A percentile compares a stretch with the other conserved stretches of the same genome.
Conservation (phyloP, 768 basidiomycete genomes). For the Naematelia encephala region DNA sequence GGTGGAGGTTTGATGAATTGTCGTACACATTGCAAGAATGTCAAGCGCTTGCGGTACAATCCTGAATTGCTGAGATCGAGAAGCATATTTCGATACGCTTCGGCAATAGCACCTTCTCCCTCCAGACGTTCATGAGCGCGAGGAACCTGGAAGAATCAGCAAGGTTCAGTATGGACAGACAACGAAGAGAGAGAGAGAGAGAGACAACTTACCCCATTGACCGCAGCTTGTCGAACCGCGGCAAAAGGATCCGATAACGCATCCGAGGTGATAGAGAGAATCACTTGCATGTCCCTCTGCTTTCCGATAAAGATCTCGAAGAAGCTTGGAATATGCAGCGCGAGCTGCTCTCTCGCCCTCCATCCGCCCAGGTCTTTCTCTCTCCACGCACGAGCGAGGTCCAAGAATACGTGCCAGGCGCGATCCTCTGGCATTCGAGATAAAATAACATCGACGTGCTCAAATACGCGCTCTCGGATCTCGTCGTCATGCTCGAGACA, state of each 20-base stretch:
- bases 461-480: conserved; percentile 68
- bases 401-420: conserved; percentile 53
- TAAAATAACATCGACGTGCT: conserved; percentile 62
- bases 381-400: conserved; percentile 60
- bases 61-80: conserved; percentile 55
- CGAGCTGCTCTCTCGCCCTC: conserved; percentile 73
- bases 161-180: background rate
- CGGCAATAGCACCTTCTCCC: conserved; percentile 6
- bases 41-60: conserved; percentile 63
- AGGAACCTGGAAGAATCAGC: background rate
- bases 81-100: conserved; percentile 33
- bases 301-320: conserved; percentile 47
- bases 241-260: conserved; percentile 75
- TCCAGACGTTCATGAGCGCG: background rate
- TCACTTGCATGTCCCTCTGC: conserved; percentile 54
- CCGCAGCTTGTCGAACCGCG: conserved; percentile 76
- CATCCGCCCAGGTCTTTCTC: conserved; percentile 63
- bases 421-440: conserved; percentile 56
- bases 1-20: conserved; percentile 58
- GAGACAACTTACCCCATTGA: conserved; percentile 58
- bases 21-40: conserved; percentile 74
- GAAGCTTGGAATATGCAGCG: conserved; percentile 60
- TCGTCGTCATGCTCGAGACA: conserved; percentile 61
- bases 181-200: background rate
- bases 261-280: conserved; percentile 59